Evolutionary conservation across 192 early-diverging fungal species (phyloP).

Genomic region (Kappamyces sp.): DNA sequence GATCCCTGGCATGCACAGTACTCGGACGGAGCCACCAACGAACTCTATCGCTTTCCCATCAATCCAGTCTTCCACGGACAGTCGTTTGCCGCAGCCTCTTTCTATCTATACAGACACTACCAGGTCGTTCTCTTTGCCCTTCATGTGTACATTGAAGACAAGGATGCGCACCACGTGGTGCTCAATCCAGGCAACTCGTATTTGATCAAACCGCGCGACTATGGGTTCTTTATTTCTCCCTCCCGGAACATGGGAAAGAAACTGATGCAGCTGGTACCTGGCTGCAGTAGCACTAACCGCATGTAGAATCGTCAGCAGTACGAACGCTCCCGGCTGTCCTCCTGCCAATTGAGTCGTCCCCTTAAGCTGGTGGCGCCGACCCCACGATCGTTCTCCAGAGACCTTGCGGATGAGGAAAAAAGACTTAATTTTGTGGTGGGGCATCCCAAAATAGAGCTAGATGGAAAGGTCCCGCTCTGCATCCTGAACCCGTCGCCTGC

Average conservation of each 20-base stretch:
- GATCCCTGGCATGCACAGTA: constrained; percentile 65
- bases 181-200: constrained; percentile 60
- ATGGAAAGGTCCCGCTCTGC: too few relatives aligned
- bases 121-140: constrained; percentile 36
- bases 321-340: too few relatives aligned
- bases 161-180: constrained; percentile 34
- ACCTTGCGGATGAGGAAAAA: too few relatives aligned
- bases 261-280: too few relatives aligned
- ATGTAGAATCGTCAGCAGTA: too few relatives aligned
- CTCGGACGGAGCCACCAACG: constrained; percentile 61
- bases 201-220: constrained; percentile 34
- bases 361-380: too few relatives aligned
- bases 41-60: constrained; percentile 49
- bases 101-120: constrained; percentile 32
- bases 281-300: too few relatives aligned
- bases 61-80: constrained; percentile 52
- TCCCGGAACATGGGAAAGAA: neutral
- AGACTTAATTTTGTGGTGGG: too few relatives aligned
- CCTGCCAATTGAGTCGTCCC: too few relatives aligned
- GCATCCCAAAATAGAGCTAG: too few relatives aligned
- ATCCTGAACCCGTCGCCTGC: neutral
- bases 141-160: constrained; percentile 6
- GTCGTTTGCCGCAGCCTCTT: constrained; percentile 53
- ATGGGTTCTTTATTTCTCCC: constrained; percentile 51
- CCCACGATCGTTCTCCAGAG: too few relatives aligned